Evolutionary conservation across 129 eudicot genomes (phyloP).

Genomic region (Helianthus annuus): DNA sequence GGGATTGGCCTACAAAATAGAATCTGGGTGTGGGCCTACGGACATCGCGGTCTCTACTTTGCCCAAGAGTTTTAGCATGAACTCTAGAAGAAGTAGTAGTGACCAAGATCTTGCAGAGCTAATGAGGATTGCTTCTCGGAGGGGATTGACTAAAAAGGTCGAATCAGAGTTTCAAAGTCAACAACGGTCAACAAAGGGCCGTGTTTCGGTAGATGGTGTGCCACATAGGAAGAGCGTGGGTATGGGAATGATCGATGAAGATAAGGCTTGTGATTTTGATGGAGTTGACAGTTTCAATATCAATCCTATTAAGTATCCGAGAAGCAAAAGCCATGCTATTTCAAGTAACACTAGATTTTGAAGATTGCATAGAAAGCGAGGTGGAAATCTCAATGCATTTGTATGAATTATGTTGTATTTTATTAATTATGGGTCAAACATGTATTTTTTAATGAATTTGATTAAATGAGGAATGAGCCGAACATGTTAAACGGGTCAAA

Average conservation of each 20-base stretch:
- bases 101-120: slow-evolving; percentile 44
- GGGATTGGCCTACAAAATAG: slow-evolving; percentile 34
- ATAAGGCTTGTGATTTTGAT: slow-evolving; percentile 34
- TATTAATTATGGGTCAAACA: no score
- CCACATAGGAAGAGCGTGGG: slow-evolving; percentile 35
- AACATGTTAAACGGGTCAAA: no score
- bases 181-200: not conserved
- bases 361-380: not conserved
- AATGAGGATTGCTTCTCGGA: slow-evolving; percentile 36
- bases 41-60: slow-evolving; percentile 33
- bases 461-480: no score
- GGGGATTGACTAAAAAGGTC: slow-evolving; percentile 28
- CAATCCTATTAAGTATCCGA: not conserved
- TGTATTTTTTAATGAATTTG: no score
- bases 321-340: slow-evolving; percentile 31
- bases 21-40: slow-evolving; percentile 35
- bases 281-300: not conserved
- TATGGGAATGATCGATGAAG: slow-evolving; percentile 51
- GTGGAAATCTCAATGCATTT: not conserved
- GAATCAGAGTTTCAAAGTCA: slow-evolving; percentile 27
- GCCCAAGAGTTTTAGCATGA: slow-evolving; percentile 45
- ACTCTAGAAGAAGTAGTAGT: slow-evolving; percentile 18
- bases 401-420: no score
- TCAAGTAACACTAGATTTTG: slow-evolving; percentile 7
- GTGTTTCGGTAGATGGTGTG: not conserved